phyloP scores from a whole-genome alignment of 768 basidiomycete species.

The Termitomyces sp. region DNA sequence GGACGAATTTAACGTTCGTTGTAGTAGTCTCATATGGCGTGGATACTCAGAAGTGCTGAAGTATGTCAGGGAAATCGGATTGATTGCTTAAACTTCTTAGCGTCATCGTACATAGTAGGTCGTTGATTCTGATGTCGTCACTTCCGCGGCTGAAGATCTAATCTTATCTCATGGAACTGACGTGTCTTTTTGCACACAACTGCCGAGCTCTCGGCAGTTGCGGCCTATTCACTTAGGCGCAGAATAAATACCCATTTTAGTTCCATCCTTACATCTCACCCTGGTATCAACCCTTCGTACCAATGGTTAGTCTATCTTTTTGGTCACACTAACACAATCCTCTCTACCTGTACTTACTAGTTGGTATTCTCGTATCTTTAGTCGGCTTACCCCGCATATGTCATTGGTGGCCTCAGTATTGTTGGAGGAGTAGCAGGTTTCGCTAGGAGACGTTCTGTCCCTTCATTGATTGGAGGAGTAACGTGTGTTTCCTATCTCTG shows the following conservation, averaged over 20 bases:
- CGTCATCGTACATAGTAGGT: background rate
- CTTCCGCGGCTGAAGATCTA: background rate
- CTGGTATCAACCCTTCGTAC: background rate
- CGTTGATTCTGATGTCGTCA: background rate
- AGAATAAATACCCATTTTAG: background rate
- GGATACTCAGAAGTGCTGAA: background rate
- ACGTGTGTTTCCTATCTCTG: slow-evolving; percentile 37
- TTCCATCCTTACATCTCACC: background rate
- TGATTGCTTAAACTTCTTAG: no score
- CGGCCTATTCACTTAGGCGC: no score
- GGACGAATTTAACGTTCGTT: background rate
- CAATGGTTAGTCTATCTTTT: background rate
- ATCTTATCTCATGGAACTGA: slow-evolving; percentile 4
- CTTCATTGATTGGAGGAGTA: slow-evolving; percentile 78
- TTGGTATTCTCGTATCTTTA: slow-evolving; percentile 18
- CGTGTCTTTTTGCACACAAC: background rate
- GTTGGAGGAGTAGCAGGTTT: slow-evolving; percentile 74
- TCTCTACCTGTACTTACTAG: background rate
- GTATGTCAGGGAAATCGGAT: no score
- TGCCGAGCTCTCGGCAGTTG: no score
- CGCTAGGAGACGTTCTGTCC: slow-evolving; percentile 66
- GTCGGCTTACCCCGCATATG: slow-evolving; percentile 79
- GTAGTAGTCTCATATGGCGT: background rate
- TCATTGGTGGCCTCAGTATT: slow-evolving; percentile 72
- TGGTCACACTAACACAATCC: background rate